Evolutionary conservation across 176 grass and related monocot genomes (phyloP), one percentile per base, ranked within the genome.

Genomic region (Aegilops bicornis): DNA sequence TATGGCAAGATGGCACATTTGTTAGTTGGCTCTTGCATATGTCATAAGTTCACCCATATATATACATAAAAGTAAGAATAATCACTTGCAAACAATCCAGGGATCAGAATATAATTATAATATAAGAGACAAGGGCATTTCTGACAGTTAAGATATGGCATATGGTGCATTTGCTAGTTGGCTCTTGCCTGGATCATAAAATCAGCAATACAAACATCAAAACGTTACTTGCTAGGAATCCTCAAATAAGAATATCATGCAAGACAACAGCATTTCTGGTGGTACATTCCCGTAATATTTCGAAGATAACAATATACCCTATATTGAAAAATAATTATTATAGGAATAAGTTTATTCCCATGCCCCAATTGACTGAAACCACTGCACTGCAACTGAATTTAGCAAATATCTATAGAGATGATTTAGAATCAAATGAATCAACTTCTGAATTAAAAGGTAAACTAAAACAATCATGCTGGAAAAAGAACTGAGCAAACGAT

Each of bases 351-450:
- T 61, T 20, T 43, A 20, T 43, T 22, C 23, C 14, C 17, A 52
- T 25, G 73, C 23, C 25, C 31, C 6, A 8, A 32, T 70, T 64
- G 70, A 47, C 10, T 32, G 17, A 23, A 71, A 83, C 48, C 33
- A 64, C 63, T 32, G 2, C 71, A 84, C 31, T 64, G 7, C 82
- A 58, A 5, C 10, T 45, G 43, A 63, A 50, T 47, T 81, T 2
- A 13, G 56, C 19, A 35, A 47, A 47, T 80, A 32, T 33, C 22
- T 22, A 35, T 35, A 69, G 17, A 25, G 35, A 29, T 30, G 30
- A 27, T 83, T 72, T n/a, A 77, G 73, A 54, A 39, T 35, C 31
- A 33, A 6, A 43, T 33, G 42, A 74, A 80, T 82, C 36, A 86
- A 83, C 12, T 54, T 73, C 14, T 65, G 58, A 83, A 66, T 36